Evolutionary conservation across 495 filamentous ascomycete species (phyloP), one percentile per base, ranked within the genome.

Genomic region (Penicillium ucsense): DNA sequence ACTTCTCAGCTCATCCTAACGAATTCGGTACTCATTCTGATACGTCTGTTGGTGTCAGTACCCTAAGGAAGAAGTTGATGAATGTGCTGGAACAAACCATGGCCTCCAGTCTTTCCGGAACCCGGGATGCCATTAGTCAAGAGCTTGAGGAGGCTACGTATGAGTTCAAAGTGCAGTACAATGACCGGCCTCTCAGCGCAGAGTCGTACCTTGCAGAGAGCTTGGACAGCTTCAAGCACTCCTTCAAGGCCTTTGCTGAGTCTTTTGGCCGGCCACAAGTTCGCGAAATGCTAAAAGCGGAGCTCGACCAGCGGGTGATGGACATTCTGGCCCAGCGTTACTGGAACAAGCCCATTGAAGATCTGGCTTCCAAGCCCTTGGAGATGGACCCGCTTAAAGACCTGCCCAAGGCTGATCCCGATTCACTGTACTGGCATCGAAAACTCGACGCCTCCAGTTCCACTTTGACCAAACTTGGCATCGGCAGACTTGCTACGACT

Each of bases 141-240:
- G 92, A 99, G 63, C 79, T 99, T 0, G 90, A 96, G 61, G 94
- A 99, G 65, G 89, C 92, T 4, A 90, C 88, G 0, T 99, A 99
- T 57, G 92, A 99, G 57, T 97, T 95, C 77, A 99, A 97, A 62
- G 94, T 99, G 12, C 94, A 99, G 64, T 99, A 99, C 68, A 99
- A 97, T 59, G 94, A 99, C 60, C 80, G 92, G 28, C 86, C 90
- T 12, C 71, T 99, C 39, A 92, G 88, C 50, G 94, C 92, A 1
- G 94, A 97, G 63, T 91, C 91, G 8, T 96, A 99, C 55, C 76
- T 99, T 9, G 94, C 92, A 3, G 92, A 95, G 53, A 91, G 84
- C 55, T 74, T 99, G 1, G 92, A 99, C 61, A 81, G 83, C 9
- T 97, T 99, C 75, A 99, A 99, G 72, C 92, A 97, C 67, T 88